These are phyloP conservation scores for Exophiala mesophila DNA, from an alignment of 2,329 filamentous ascomycete species.

Conservation along the genomic window DNA sequence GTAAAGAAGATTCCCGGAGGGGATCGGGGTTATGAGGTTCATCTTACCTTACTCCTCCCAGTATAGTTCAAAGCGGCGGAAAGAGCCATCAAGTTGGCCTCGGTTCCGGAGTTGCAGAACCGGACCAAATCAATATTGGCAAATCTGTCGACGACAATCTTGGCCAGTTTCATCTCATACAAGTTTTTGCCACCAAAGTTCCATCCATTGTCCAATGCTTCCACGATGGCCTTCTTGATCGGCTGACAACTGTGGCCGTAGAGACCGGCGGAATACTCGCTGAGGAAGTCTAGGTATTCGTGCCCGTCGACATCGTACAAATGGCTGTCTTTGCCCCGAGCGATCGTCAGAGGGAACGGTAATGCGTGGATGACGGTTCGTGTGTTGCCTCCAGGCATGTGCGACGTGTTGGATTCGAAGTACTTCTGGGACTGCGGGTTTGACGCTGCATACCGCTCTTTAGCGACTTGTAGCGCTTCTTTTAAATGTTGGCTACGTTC, in stretches of 20 bases:
- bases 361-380: constrained; percentile 27
- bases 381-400: constrained; percentile 31
- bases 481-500: no score
- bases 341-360: constrained; percentile 33
- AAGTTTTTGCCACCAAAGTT: constrained; percentile 51
- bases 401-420: neutral
- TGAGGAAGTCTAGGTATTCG: constrained; percentile 55
- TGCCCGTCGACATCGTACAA: constrained; percentile 30
- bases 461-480: neutral
- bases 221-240: constrained; percentile 46
- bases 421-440: neutral
- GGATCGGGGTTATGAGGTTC: neutral
- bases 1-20: constrained; percentile 1
- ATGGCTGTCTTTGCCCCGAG: constrained; percentile 25
- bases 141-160: constrained; percentile 50
- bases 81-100: constrained; percentile 59
- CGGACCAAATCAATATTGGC: constrained; percentile 46
- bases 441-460: neutral
- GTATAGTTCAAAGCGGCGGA: constrained; percentile 47
- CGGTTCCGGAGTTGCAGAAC: constrained; percentile 62
- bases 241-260: constrained; percentile 59
- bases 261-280: constrained; percentile 60
- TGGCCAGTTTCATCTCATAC: constrained; percentile 50
- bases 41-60: neutral
- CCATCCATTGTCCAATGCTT: constrained; percentile 46